Conservation (phyloP, 371 early-diverging fungal species). For the Mortierella sp. region DNA sequence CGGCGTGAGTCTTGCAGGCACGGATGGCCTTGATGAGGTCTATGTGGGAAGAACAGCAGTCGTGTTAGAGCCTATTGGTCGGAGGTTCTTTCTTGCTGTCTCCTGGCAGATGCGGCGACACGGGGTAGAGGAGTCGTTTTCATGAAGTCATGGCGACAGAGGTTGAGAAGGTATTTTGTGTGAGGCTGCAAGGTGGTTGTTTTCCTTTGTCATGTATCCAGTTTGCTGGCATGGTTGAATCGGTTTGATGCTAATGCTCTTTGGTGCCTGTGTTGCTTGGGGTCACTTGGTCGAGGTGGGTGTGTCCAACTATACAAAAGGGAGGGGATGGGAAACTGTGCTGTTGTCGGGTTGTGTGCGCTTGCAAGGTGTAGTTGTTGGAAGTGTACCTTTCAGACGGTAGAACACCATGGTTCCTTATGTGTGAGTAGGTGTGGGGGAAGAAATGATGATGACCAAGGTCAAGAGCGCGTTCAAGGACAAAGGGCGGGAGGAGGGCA, state of each 20-base stretch:
- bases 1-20: conserved; percentile 98
- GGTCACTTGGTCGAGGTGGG: background rate
- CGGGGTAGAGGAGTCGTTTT: background rate
- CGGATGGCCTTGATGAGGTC: conserved; percentile 97
- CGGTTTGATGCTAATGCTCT: background rate
- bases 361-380: background rate
- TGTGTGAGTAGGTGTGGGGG: background rate
- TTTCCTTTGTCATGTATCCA: background rate
- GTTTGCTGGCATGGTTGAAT: background rate
- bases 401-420: conserved; percentile 55
- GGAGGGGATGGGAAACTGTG: background rate
- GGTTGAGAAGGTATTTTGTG: background rate
- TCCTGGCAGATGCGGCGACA: background rate
- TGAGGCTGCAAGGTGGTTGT: background rate
- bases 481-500: background rate
- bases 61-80: background rate
- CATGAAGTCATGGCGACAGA: background rate
- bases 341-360: background rate
- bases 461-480: background rate
- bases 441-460: background rate
- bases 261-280: background rate
- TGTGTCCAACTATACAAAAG: background rate
- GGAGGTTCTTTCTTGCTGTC: background rate
- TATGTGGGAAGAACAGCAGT: conserved; percentile 29
- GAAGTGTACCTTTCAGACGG: conserved; percentile 50